Evolutionary conservation across 2,329 filamentous ascomycete genomes (phyloP).

Genomic region (Bisporella sp.): DNA sequence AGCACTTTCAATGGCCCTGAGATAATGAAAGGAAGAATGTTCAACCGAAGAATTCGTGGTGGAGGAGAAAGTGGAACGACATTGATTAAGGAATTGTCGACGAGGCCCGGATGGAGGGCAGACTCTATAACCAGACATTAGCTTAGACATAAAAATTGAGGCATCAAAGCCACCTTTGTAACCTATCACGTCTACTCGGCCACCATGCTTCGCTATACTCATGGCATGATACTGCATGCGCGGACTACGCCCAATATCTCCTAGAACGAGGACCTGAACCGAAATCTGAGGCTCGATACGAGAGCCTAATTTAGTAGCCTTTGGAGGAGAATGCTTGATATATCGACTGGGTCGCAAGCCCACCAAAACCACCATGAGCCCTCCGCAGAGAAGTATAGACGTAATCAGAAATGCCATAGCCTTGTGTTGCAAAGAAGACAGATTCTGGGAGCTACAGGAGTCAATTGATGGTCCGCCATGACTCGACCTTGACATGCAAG

Average conservation of each 20-base stretch:
- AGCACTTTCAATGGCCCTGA: slow-evolving; percentile 79
- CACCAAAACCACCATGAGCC: no score
- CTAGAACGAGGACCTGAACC: slow-evolving; percentile 83
- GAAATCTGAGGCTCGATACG: slow-evolving; percentile 33
- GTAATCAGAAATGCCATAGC: slow-evolving; percentile 9
- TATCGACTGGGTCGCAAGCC: slow-evolving; percentile 30
- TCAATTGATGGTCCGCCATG: no score
- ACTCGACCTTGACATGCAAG: no score
- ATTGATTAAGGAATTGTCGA: slow-evolving; percentile 59
- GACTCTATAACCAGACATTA: slow-evolving; percentile 50
- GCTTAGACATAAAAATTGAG: slow-evolving; percentile 17
- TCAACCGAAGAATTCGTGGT: slow-evolving; percentile 60
- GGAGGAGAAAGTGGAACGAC: slow-evolving; percentile 64
- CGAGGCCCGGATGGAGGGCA: slow-evolving; percentile 70
- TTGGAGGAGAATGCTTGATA: slow-evolving; percentile 28
- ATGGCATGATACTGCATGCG: slow-evolving; percentile 98
- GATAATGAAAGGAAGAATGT: slow-evolving; percentile 67
- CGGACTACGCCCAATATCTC: slow-evolving; percentile 90
- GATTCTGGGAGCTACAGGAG: no score
- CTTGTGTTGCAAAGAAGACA: no score
- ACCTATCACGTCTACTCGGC: slow-evolving; percentile 76
- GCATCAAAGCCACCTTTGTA: slow-evolving; percentile 58
- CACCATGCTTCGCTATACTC: slow-evolving; percentile 79
- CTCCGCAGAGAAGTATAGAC: no score
- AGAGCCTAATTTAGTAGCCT: slow-evolving; percentile 17